Conservation (phyloP, 768 basidiomycete genomes). For the Podaxis pistillaris region DNA sequence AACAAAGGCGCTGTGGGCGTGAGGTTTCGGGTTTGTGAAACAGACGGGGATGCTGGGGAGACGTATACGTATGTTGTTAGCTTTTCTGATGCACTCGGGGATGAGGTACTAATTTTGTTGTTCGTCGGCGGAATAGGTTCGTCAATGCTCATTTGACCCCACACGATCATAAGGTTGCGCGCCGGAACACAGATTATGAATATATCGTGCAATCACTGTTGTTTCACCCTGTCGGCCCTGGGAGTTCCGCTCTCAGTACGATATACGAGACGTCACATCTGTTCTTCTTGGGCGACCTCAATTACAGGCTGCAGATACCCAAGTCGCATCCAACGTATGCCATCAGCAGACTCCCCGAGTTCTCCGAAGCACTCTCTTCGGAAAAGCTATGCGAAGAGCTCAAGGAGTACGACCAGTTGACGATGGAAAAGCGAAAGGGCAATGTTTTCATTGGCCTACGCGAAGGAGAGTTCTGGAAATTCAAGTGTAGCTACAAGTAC, state of each 20-base stretch:
- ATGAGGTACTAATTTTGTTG: constrained; percentile 1
- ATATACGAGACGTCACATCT: constrained; percentile 87
- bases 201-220: constrained; percentile 80
- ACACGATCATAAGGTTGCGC: constrained; percentile 60
- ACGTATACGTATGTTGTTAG: constrained; percentile 66
- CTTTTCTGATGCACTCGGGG: neutral
- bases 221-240: constrained; percentile 55
- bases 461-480: constrained; percentile 87
- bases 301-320: constrained; percentile 80
- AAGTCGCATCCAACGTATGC: constrained; percentile 45
- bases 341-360: constrained; percentile 28
- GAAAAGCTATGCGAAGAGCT: constrained; percentile 55
- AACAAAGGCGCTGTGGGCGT: constrained; percentile 96
- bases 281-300: constrained; percentile 92
- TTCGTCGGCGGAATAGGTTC: constrained; percentile 52
- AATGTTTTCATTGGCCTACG: constrained; percentile 68
- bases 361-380: constrained; percentile 43
- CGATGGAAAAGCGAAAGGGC: constrained; percentile 59
- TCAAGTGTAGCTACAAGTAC: constrained; percentile 93
- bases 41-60: constrained; percentile 62
- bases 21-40: constrained; percentile 68
- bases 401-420: constrained; percentile 74
- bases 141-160: constrained; percentile 92
- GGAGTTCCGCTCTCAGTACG: constrained; percentile 44
- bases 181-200: constrained; percentile 74